Percentiles rank a stretch among this genome's conserved stretches.
phyloP scores from a whole-genome alignment of 78 protist genomes.

The Dictyostelium brefeldianum region DNA sequence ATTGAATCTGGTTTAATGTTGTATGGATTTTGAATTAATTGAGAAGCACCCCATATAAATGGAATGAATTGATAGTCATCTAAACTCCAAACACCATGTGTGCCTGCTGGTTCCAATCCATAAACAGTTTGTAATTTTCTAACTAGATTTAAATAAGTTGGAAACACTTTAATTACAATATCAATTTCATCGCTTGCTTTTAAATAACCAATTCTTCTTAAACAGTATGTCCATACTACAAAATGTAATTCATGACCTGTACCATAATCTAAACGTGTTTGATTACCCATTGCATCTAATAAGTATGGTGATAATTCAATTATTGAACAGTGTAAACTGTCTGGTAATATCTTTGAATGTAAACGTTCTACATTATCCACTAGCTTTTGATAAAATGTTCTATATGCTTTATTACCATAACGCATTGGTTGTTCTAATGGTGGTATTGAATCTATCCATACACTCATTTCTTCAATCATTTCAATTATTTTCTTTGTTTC shows the following conservation, averaged over 20 bases:
- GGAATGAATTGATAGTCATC: conserved; percentile 98
- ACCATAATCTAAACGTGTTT: conserved; percentile 98
- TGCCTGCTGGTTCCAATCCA: conserved; percentile 98
- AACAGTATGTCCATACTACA: conserved; percentile 59
- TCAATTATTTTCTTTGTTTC: conserved; percentile 17
- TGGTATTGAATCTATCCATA: conserved; percentile 80
- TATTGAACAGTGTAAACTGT: conserved; percentile 9
- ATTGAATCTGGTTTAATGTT: conserved; percentile 54
- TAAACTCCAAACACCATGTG: conserved; percentile 98
- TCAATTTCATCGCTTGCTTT: conserved; percentile 56
- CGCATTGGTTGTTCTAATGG: conserved; percentile 86
- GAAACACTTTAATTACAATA: conserved; percentile 59
- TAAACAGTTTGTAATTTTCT: conserved; percentile 90
- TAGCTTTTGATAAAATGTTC: conserved; percentile 39
- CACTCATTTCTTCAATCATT: conserved; percentile 39
- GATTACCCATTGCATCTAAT: conserved; percentile 91
- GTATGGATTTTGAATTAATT: conserved; percentile 78
- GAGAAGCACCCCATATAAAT: conserved; percentile 96
- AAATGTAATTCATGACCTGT: conserved; percentile 97
- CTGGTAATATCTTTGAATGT: conserved; percentile 34
- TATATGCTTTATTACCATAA: conserved; percentile 93
- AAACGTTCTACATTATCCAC: conserved; percentile 13
- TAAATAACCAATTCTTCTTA: conserved; percentile 48
- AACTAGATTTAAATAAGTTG: conserved; percentile 68
- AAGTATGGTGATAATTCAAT: conserved; percentile 92